Percentiles rank a stretch among this genome's conserved stretches.
Evolutionary conservation across 2,329 filamentous ascomycete genomes (phyloP).

Genomic region (Graphiopsis chlorocephala): DNA sequence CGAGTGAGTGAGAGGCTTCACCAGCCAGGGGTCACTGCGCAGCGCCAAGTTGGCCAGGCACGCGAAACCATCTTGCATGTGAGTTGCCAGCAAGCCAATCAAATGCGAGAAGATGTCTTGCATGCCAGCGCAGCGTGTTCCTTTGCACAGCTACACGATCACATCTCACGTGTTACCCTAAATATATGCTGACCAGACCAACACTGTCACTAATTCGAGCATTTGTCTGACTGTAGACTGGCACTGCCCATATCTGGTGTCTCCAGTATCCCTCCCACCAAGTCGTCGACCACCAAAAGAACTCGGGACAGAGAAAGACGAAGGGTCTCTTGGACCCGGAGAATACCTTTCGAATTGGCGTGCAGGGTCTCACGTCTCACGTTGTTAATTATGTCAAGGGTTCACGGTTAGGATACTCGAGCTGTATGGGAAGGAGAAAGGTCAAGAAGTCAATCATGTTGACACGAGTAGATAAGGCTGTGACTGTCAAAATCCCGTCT

Average conservation of each 20-base stretch:
- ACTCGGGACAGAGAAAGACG: not conserved
- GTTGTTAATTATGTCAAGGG: not conserved
- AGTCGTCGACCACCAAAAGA: not conserved
- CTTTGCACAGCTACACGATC: conserved; percentile 5
- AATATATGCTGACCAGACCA: not conserved
- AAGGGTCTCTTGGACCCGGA: not conserved
- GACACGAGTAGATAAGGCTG: not conserved
- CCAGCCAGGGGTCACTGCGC: not conserved
- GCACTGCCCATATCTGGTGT: not conserved
- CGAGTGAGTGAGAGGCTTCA: not conserved
- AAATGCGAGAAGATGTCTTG: conserved; percentile 6
- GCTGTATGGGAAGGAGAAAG: not conserved
- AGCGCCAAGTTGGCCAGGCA: conserved; percentile 10
- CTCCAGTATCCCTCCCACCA: not conserved
- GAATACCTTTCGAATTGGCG: not conserved
- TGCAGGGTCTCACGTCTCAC: not conserved
- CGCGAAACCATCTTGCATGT: conserved; percentile 2
- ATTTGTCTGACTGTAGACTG: not conserved
- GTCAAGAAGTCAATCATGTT: not conserved
- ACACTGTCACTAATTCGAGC: not conserved
- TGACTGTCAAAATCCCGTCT: not conserved
- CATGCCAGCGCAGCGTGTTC: conserved; percentile 9
- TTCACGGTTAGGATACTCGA: not conserved
- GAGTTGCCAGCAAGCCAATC: conserved; percentile 1
- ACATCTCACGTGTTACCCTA: not conserved